Percentiles rank a stretch among this genome's conserved stretches.
Conservation (phyloP, 2,329 filamentous ascomycete species). For the Coniochaeta ligniaria region DNA sequence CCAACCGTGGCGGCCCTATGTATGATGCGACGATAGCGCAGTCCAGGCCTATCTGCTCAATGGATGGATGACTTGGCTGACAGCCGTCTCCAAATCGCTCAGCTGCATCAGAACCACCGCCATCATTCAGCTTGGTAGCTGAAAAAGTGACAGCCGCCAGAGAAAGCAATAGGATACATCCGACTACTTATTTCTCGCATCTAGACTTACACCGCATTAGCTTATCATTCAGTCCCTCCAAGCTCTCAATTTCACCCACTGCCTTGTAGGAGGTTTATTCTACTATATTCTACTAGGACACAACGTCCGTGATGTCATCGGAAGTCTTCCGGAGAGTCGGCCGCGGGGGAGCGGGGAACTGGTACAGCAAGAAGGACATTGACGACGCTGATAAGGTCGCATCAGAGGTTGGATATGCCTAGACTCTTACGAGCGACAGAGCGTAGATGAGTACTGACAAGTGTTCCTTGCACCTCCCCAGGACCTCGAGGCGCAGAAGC, state of each 20-base stretch:
- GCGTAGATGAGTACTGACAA: neutral
- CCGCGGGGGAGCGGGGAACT: conserved; percentile 60
- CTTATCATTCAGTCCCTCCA: neutral
- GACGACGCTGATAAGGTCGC: conserved; percentile 31
- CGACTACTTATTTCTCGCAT: neutral
- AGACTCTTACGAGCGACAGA: neutral
- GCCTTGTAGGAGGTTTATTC: neutral
- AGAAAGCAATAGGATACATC: conserved; percentile 10
- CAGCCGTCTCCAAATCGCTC: neutral
- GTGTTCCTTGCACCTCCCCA: conserved; percentile 3
- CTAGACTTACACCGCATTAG: neutral
- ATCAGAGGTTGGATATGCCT: conserved; percentile 1
- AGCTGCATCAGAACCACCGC: neutral
- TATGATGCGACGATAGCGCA: neutral
- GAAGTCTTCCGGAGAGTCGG: conserved; percentile 46
- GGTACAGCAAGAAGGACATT: conserved; percentile 43
- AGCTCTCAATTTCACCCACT: neutral
- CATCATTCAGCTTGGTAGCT: neutral
- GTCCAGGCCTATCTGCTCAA: neutral
- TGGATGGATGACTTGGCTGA: neutral
- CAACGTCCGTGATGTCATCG: neutral
- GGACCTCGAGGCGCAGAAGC: conserved; percentile 26
- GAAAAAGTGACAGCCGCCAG: neutral
- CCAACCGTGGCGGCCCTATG: neutral
- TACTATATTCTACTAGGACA: neutral